Evolutionary conservation across 2,329 filamentous ascomycete species (phyloP).

Genomic region (Fusarium globosum): DNA sequence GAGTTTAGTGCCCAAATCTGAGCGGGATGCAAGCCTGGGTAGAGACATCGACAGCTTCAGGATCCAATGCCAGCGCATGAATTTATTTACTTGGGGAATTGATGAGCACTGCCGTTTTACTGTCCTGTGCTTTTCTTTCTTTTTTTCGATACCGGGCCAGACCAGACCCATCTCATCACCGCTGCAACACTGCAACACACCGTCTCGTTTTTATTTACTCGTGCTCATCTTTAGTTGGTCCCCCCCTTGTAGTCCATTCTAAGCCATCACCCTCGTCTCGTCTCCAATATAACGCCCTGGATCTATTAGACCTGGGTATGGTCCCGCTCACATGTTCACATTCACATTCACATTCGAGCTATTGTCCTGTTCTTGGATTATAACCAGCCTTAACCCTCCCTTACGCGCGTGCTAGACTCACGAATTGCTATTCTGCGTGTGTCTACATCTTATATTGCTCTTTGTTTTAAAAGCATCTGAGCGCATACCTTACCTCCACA

Average conservation of each 20-base stretch:
- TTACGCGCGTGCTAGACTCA: conserved; percentile 9
- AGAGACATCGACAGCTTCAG: background rate
- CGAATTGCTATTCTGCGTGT: conserved; percentile 1
- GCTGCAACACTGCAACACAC: conserved; percentile 39
- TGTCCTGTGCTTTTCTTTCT: conserved; percentile 35
- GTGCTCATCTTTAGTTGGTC: conserved; percentile 22
- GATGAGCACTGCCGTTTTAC: conserved; percentile 33
- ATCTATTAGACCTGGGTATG: conserved; percentile 17
- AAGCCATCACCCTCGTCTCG: conserved; percentile 4
- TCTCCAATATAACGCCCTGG: conserved; percentile 28
- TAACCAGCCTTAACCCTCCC: conserved; percentile 28
- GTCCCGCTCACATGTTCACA: conserved; percentile 23
- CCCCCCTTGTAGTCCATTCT: conserved; percentile 17
- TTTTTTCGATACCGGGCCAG: conserved; percentile 7
- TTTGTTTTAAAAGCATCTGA: conserved; percentile 24
- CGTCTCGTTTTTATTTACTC: conserved; percentile 36
- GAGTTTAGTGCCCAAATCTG: conserved; percentile 9
- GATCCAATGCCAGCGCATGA: conserved; percentile 41
- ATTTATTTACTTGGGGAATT: conserved; percentile 25
- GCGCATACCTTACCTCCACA: conserved; percentile 1
- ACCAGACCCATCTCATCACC: conserved; percentile 31
- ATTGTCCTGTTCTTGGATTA: conserved; percentile 15
- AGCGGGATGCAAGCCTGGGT: background rate
- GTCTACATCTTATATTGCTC: conserved; percentile 5
- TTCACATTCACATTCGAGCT: conserved; percentile 9